A percentile compares a stretch with the other conserved stretches of the same genome.
These are phyloP conservation scores for Cryptococcus sp. DNA, from an alignment of 1,284 basidiomycete species.

Conservation along the genomic window DNA sequence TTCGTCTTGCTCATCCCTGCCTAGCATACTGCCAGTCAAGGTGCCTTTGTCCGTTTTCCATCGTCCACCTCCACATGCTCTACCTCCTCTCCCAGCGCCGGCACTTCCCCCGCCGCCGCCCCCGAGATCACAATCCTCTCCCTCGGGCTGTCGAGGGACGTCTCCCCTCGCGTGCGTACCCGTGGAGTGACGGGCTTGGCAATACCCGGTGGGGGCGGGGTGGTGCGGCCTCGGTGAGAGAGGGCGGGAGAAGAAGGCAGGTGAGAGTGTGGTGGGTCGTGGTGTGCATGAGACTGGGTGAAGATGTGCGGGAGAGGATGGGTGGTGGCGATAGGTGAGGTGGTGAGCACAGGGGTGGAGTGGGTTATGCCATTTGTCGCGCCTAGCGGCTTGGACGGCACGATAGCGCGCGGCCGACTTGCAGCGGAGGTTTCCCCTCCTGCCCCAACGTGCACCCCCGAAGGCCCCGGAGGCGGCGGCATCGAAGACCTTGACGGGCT, in stretches of 20 bases:
- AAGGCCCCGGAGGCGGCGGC: background rate
- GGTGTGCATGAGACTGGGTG: background rate
- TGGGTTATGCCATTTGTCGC: background rate
- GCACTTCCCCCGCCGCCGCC: too few species aligned
- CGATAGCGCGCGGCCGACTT: background rate
- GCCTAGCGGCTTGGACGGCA: slow-evolving; percentile 1
- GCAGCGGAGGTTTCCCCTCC: background rate
- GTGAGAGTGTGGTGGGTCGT: too few species aligned
- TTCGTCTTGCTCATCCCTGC: too few species aligned
- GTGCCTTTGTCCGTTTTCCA: too few species aligned
- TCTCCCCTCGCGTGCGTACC: slow-evolving; percentile 36
- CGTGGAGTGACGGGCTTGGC: slow-evolving; percentile 35
- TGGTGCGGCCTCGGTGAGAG: background rate
- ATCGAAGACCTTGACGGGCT: background rate
- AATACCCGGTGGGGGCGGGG: slow-evolving; percentile 13
- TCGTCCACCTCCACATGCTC: too few species aligned
- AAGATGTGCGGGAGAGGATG: background rate
- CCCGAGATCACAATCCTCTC: background rate
- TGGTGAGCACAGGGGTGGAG: background rate
- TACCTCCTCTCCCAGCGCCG: too few species aligned
- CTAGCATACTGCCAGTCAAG: too few species aligned
- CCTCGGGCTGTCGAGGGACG: slow-evolving; percentile 28
- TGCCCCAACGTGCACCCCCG: background rate
- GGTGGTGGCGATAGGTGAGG: background rate
- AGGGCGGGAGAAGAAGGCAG: background rate